phyloP scores from a whole-genome alignment of 2,329 filamentous ascomycete species.

The Verticillium albo-atrum region DNA sequence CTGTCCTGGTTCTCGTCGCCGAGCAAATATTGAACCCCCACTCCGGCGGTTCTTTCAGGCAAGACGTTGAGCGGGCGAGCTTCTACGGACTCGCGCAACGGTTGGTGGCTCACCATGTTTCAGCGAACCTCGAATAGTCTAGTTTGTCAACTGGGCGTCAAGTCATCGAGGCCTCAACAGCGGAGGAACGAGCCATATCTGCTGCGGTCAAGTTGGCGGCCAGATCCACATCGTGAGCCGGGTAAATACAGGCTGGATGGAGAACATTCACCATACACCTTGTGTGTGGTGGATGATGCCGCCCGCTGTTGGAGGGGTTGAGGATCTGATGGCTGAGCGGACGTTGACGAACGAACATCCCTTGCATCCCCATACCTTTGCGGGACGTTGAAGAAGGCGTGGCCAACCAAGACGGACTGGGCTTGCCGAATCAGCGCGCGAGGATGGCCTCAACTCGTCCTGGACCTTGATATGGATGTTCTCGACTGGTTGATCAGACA shows the following conservation, averaged over 20 bases:
- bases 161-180: background rate
- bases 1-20: background rate
- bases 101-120: background rate
- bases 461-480: background rate
- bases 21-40: background rate
- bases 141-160: background rate
- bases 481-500: background rate
- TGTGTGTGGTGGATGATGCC: background rate
- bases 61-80: background rate
- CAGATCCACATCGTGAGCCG: background rate
- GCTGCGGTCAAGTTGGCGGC: background rate
- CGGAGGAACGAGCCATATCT: background rate
- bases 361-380: background rate
- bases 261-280: too few species aligned
- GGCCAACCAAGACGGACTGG: background rate
- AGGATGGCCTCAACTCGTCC: background rate
- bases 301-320: background rate
- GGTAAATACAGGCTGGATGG: background rate
- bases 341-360: background rate
- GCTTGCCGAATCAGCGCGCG: background rate
- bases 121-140: background rate
- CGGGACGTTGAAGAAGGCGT: background rate
- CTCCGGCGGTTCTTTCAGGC: background rate
- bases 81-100: background rate
- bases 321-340: background rate